Conservation (phyloP, 805 yeast species). For the Clavispora asparagi region DNA sequence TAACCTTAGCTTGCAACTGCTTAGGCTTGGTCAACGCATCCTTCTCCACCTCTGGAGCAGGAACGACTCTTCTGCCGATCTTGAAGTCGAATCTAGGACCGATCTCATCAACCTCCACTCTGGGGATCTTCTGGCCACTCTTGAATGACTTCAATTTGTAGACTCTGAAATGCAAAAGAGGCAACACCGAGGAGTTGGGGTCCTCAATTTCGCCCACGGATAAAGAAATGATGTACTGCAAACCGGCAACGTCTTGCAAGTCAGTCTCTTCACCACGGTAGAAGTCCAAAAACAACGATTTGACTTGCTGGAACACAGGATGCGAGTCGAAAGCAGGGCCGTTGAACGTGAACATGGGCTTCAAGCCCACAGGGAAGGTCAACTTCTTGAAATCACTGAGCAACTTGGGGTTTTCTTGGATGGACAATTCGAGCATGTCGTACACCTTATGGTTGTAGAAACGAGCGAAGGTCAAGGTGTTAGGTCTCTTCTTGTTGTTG, state of each 20-base stretch:
- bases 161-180: slow-evolving; percentile 84
- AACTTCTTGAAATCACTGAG: slow-evolving; percentile 73
- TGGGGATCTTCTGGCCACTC: slow-evolving; percentile 84
- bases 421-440: slow-evolving; percentile 88
- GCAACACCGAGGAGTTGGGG: slow-evolving; percentile 65
- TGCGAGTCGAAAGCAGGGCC: slow-evolving; percentile 89
- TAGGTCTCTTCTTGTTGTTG: slow-evolving; percentile 87
- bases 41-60: slow-evolving; percentile 83
- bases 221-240: slow-evolving; percentile 84
- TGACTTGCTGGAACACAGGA: slow-evolving; percentile 78
- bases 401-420: slow-evolving; percentile 60
- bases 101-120: slow-evolving; percentile 90
- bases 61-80: slow-evolving; percentile 78
- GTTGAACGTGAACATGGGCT: slow-evolving; percentile 91
- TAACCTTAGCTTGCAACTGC: slow-evolving; percentile 73
- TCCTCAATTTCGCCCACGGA: slow-evolving; percentile 74
- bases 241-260: slow-evolving; percentile 88
- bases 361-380: slow-evolving; percentile 83
- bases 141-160: slow-evolving; percentile 77
- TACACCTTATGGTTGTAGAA: slow-evolving; percentile 86
- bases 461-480: slow-evolving; percentile 80
- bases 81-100: slow-evolving; percentile 95
- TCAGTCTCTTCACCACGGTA: slow-evolving; percentile 80
- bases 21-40: slow-evolving; percentile 81
- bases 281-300: slow-evolving; percentile 85